Evolutionary conservation across 306 rosid species (phyloP), one percentile per base, ranked within the genome.

Genomic region (Oxytropis ochrocephala): DNA sequence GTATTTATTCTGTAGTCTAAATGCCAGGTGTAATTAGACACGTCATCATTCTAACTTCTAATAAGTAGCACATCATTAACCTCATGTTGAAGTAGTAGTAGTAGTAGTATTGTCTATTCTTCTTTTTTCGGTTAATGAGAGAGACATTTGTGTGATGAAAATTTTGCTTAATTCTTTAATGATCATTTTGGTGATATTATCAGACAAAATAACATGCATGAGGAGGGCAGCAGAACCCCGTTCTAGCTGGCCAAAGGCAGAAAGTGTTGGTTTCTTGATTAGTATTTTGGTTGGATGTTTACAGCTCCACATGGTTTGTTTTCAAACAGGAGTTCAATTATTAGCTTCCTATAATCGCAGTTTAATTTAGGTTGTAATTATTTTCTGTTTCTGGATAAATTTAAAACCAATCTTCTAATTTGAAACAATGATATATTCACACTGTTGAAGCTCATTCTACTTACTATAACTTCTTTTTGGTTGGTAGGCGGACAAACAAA

Each of bases 181-280:
- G 36, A 21, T 56, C 14, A 62, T 32, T 19, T 24, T n/a, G 43
- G 6, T 5, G 73, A 64, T 56, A 27, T 67, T 16, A 13, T 50
- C 5, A 27, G 75, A 69, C 72, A 65, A 69, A 57, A 11, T 30
- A 63, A 70, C 46, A 69, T 51, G 80, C 46, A 69, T 51, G 80
- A 50, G 7, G 33, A 19, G 36, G 24, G n/a, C 3, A 24, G 29
- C 29, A 24, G 8, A 56, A 36, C 4, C 12, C 52, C 54, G 64
- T 39, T 61, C 18, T 11, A 8, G 49, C n/a, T 6, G 69, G 65
- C 51, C 67, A 5, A 30, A 43, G 12, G 24, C 14, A 42, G 30
- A n/a, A n/a, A 49, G 4, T 7, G 38, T 48, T 50, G 46, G 54
- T 41, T 38, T 41, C 8, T 33, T 33, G 8, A 24, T 24, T 4